Percentiles rank a stretch among this genome's conserved stretches.
Conservation (phyloP, 371 early-diverging fungal species). For the Caulochytrium protostelioides region DNA sequence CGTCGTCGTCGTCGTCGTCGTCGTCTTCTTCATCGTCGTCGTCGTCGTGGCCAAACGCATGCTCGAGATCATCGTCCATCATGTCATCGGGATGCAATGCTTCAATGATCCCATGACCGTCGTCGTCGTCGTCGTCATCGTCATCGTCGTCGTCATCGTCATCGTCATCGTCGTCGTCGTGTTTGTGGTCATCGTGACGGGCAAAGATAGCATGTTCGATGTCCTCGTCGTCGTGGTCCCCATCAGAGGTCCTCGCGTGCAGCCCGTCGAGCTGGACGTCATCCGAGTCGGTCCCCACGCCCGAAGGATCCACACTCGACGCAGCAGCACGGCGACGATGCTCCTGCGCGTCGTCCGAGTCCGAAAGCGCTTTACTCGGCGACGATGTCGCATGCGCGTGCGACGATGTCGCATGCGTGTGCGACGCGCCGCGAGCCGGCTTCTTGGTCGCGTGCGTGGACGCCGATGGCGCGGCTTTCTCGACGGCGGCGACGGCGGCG, state of each 20-base stretch:
- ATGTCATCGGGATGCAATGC: neutral
- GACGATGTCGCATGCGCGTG: too few species aligned
- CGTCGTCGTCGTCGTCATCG: conserved; percentile 2
- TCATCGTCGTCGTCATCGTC: conserved; percentile 1
- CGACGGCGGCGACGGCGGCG: too few species aligned
- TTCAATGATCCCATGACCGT: conserved; percentile 4
- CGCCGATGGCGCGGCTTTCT: too few species aligned
- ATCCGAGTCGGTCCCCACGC: too few species aligned
- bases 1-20: conserved; percentile 8
- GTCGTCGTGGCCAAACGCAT: neutral
- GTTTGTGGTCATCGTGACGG: neutral
- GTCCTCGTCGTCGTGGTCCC: conserved; percentile 2
- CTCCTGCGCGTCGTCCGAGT: too few species aligned
- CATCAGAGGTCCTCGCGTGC: conserved; percentile 1
- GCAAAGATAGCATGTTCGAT: conserved; percentile 2
- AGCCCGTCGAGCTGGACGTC: conserved; percentile 1
- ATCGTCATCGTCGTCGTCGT: conserved; percentile 4
- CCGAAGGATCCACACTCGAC: too few species aligned
- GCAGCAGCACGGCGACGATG: too few species aligned
- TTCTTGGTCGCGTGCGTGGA: too few species aligned
- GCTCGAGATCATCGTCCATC: neutral
- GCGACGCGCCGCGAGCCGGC: too few species aligned
- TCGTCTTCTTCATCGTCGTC: neutral
- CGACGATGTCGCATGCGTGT: too few species aligned
- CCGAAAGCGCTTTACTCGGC: too few species aligned